Evolutionary conservation across 192 early-diverging fungal genomes (phyloP).

Genomic region (Allomyces macrogynus): DNA sequence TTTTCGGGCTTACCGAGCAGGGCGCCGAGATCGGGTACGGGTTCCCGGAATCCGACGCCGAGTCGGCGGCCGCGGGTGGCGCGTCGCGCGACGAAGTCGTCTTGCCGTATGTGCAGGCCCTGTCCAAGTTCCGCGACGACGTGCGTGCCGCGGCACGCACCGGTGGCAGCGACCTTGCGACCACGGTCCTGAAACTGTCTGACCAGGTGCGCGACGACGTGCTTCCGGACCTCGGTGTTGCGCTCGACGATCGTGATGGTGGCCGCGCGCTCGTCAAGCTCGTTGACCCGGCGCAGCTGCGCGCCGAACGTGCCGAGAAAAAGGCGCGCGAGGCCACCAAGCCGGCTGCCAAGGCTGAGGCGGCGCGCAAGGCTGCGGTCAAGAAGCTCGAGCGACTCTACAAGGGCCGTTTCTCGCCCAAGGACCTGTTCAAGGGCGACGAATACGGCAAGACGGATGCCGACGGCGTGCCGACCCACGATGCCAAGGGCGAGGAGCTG

Average conservation of each 20-base stretch:
- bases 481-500: slow-evolving; percentile 60
- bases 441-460: slow-evolving; percentile 53
- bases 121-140: slow-evolving; percentile 75
- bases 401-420: slow-evolving; percentile 53
- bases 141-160: slow-evolving; percentile 46
- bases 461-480: slow-evolving; percentile 66
- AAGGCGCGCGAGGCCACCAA: slow-evolving; percentile 36
- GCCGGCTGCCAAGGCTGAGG: slow-evolving; percentile 36
- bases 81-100: slow-evolving; percentile 32
- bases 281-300: slow-evolving; percentile 49
- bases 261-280: slow-evolving; percentile 84
- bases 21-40: slow-evolving; percentile 52
- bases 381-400: slow-evolving; percentile 47
- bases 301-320: slow-evolving; percentile 45
- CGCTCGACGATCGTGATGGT: slow-evolving; percentile 86
- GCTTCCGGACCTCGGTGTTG: slow-evolving; percentile 68
- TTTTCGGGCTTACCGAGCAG: slow-evolving; percentile 59
- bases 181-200: slow-evolving; percentile 50
- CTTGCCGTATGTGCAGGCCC: slow-evolving; percentile 58
- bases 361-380: slow-evolving; percentile 32
- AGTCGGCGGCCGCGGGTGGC: slow-evolving; percentile 11
- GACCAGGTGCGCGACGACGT: slow-evolving; percentile 79
- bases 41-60: slow-evolving; percentile 1
- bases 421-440: slow-evolving; percentile 59
- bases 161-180: slow-evolving; percentile 3